These are phyloP conservation scores for Plectosphaerella sp. DNA, from an alignment of 2,329 filamentous ascomycete species.

Conservation along the genomic window DNA sequence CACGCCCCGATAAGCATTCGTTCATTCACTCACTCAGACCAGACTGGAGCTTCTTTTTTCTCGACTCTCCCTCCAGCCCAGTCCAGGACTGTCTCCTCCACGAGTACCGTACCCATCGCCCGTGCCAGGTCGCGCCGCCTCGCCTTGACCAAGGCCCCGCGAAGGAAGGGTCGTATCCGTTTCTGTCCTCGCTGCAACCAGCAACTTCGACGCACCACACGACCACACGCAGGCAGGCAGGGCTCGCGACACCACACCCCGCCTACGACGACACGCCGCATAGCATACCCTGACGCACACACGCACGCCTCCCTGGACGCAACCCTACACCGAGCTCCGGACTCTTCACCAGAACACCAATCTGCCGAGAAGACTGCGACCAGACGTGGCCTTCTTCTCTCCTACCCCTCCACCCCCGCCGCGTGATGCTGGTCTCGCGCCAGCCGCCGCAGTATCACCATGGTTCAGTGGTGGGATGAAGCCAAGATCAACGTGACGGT, in stretches of 20 bases:
- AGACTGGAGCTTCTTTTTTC: no score
- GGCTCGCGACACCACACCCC: no score
- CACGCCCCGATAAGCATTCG: background rate
- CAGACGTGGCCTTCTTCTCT: conserved; percentile 1
- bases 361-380: background rate
- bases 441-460: conserved; percentile 4
- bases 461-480: conserved; percentile 61
- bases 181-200: no score
- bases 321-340: background rate
- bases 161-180: no score
- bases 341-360: background rate
- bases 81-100: no score
- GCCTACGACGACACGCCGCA: no score
- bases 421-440: conserved; percentile 3
- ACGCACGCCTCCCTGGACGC: background rate
- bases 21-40: background rate
- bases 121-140: no score
- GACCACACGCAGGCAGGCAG: no score
- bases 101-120: no score
- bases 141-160: no score
- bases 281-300: background rate
- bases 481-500: conserved; percentile 66
- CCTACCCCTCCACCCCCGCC: background rate
- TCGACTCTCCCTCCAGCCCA: no score
- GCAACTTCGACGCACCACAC: no score